Evolutionary conservation across 495 filamentous ascomycete genomes (phyloP).

Genomic region (Cudoniella acicularis): DNA sequence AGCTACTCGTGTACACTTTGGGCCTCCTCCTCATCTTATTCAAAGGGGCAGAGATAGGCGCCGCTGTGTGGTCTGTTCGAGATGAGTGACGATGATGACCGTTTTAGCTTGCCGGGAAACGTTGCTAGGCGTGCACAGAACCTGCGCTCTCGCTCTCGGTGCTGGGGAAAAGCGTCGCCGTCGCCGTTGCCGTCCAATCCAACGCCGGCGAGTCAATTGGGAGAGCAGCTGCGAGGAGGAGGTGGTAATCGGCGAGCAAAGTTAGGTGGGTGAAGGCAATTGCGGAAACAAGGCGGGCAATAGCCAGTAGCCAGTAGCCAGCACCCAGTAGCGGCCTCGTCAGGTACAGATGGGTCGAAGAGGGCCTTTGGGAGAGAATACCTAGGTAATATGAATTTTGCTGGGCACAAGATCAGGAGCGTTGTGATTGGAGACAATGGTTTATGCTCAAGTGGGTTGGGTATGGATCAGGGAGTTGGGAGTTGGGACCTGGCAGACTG

Average conservation of each 20-base stretch:
- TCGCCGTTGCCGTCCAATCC: neutral
- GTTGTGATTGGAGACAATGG: neutral
- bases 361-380: too few relatives aligned
- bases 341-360: neutral
- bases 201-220: neutral
- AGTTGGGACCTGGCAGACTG: neutral
- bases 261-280: neutral
- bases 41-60: neutral
- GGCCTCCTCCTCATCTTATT: constrained; percentile 8
- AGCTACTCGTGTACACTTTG: constrained; percentile 3
- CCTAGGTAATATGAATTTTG: too few relatives aligned
- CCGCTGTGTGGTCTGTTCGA: neutral
- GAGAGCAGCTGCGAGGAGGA: neutral
- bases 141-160: too few relatives aligned
- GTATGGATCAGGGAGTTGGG: neutral
- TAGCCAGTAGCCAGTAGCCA: neutral
- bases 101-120: neutral
- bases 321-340: neutral
- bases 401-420: neutral
- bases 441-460: neutral
- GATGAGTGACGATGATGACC: neutral
- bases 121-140: neutral
- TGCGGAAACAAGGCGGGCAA: neutral
- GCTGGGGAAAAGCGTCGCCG: too few relatives aligned
- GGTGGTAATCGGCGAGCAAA: neutral